Base-by-base conservation (phyloP, 192 early-diverging fungal genomes). In the Chytriomyces sp. region DNA sequence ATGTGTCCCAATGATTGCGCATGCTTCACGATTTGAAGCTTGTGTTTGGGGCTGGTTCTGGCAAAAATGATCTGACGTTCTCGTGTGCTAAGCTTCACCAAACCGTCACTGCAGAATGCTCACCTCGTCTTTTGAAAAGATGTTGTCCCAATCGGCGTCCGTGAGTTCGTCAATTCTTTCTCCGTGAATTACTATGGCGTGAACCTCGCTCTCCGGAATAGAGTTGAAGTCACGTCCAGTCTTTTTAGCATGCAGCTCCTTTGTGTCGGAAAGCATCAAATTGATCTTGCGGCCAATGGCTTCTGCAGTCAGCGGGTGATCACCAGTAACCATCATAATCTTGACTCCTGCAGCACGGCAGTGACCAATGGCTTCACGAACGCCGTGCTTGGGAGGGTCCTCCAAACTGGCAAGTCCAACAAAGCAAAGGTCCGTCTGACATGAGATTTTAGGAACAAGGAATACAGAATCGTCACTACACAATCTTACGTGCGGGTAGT, bases 261-360 rank as follows among this genome's bases (percentile, higher is more conserved):
- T 91, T 8, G 94, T 96, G 70, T 98, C 96, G 41, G 86, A 86
- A 10, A 96, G 60, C 66, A 98, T 85, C 80, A 98, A 78, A 79
- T 96, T 96, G 80, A 96, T 98, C 79, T 96, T 95, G 74, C 94
- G 89, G 3, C 90, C 94, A 74, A 98, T 96, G 19, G 94, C 81
- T 63, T 95, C 94, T 25, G 95, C 95, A 3, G 95, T 97, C 75
- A 95, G 83, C 53, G 93, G 92, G 74, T 94, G 92, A 79, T 97
- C 95, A 79, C 93, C 95, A 38, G 96, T 98, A 8, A 98, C 93
- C 94, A 98, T 96, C 84, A 98, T 92, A 36, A 98, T 93, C 74
- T 90, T 89, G 79, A 98, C 92, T 64, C 96, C 96, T 12, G 96
- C 96, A 34, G 80, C 80, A 57, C 93, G 90, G 77, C 94, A 96